phyloP scores from a whole-genome alignment of 768 basidiomycete species.

The Suillus subluteus region DNA sequence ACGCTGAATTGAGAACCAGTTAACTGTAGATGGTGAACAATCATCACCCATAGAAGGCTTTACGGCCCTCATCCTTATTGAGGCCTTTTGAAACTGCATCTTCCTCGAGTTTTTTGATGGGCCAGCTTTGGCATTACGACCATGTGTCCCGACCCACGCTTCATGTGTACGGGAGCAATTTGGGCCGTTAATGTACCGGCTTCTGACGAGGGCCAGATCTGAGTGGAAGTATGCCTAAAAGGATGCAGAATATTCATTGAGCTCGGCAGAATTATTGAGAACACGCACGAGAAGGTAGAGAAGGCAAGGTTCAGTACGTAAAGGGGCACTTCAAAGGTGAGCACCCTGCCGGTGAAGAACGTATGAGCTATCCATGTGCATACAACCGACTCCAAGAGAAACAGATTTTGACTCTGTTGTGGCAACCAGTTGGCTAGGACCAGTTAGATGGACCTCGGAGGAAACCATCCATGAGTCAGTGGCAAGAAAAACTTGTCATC shows the following conservation, averaged over 20 bases:
- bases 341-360: constrained; percentile 60
- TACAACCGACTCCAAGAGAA: too few relatives aligned
- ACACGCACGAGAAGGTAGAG: constrained; percentile 15
- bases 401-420: too few relatives aligned
- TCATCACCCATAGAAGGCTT: constrained; percentile 56
- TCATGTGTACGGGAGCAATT: constrained; percentile 70
- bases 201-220: constrained; percentile 58
- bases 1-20: constrained; percentile 41
- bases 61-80: constrained; percentile 52
- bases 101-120: constrained; percentile 47
- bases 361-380: constrained; percentile 60
- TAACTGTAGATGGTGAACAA: neutral
- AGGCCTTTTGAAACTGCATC: constrained; percentile 48
- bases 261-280: constrained; percentile 6
- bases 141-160: constrained; percentile 65
- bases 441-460: too few relatives aligned
- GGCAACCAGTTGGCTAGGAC: too few relatives aligned
- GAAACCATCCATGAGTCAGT: too few relatives aligned
- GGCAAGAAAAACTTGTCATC: too few relatives aligned
- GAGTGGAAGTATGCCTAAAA: constrained; percentile 63
- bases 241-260: neutral
- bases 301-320: neutral
- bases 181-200: constrained; percentile 64
- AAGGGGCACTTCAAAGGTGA: neutral
- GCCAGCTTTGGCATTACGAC: constrained; percentile 53